These are phyloP conservation scores for Bidens hawaiensis DNA, from an alignment of 140 eudicot species.

Conservation along the genomic window DNA sequence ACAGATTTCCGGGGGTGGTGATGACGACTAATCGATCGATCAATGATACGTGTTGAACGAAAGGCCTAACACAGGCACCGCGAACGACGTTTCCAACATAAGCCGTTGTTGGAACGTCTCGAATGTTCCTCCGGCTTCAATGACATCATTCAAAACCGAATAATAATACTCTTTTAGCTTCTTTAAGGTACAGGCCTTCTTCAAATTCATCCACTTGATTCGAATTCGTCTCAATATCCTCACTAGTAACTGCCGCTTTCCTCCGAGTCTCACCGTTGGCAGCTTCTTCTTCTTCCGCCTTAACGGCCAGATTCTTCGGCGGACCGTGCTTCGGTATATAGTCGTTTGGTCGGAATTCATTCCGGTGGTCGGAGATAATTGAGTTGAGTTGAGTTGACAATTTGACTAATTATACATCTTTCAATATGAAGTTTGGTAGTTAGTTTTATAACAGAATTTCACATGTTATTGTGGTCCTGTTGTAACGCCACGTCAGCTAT, in stretches of 20 bases:
- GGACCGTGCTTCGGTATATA: constrained; percentile 23
- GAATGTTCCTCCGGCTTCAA: constrained; percentile 47
- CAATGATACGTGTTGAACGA: constrained; percentile 35
- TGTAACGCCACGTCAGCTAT: constrained; percentile 22
- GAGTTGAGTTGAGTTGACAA: too few species aligned
- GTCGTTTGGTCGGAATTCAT: too few species aligned
- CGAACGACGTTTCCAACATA: constrained; percentile 64
- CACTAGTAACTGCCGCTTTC: constrained; percentile 37
- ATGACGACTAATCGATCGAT: too few species aligned
- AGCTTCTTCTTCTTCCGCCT: constrained; percentile 34
- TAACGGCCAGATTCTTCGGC: constrained; percentile 35
- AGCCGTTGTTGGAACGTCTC: constrained; percentile 66
- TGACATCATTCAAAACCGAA: constrained; percentile 43
- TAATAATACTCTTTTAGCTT: constrained; percentile 53
- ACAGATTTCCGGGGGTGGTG: too few species aligned
- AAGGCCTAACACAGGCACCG: constrained; percentile 71
- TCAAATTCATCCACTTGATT: constrained; percentile 48
- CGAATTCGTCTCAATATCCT: constrained; percentile 40
- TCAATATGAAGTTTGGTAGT: background rate
- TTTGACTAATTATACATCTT: too few species aligned
- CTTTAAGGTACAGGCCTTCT: constrained; percentile 43
- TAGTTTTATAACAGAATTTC: constrained; percentile 8
- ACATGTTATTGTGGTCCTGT: constrained; percentile 20
- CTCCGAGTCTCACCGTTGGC: constrained; percentile 66
- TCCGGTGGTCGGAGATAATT: too few species aligned